Conservation (phyloP, 1,139 yeast species). For the Petasospora fabianii region DNA sequence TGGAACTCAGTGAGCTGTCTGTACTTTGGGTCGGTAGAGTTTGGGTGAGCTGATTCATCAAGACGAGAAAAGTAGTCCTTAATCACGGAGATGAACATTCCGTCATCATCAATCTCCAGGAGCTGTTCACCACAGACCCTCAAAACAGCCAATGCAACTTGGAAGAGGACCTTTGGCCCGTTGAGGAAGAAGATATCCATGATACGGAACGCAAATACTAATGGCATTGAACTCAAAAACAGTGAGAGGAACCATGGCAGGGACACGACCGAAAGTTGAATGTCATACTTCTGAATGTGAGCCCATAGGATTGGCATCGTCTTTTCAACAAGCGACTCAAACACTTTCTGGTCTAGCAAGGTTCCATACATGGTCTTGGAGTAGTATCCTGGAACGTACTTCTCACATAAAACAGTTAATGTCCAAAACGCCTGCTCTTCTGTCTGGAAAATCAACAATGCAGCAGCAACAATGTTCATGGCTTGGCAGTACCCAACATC, state of each 20-base stretch:
- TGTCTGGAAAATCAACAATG: constrained; percentile 84
- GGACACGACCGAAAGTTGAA: constrained; percentile 91
- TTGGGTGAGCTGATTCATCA: constrained; percentile 79
- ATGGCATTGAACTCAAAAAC: constrained; percentile 89
- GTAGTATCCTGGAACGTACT: constrained; percentile 90
- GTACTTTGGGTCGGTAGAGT: constrained; percentile 59
- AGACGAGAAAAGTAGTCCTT: constrained; percentile 77
- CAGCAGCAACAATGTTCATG: constrained; percentile 97
- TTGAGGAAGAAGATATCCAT: constrained; percentile 88
- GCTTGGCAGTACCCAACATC: constrained; percentile 99
- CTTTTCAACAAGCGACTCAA: constrained; percentile 83
- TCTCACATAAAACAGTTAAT: constrained; percentile 75
- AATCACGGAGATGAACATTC: constrained; percentile 79
- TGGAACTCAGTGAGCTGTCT: constrained; percentile 80
- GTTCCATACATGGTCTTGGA: constrained; percentile 98
- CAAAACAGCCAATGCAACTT: constrained; percentile 86
- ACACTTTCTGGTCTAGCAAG: constrained; percentile 85
- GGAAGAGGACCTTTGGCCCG: constrained; percentile 87
- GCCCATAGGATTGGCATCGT: constrained; percentile 89
- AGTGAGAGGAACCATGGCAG: constrained; percentile 95
- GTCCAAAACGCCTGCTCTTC: constrained; percentile 99
- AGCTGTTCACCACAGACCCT: constrained; percentile 84
- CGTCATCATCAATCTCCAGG: constrained; percentile 82
- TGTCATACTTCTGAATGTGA: constrained; percentile 74
- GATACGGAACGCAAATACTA: constrained; percentile 88